phyloP scores from a whole-genome alignment of 2,329 filamentous ascomycete genomes.

The Aspergillus flavus region DNA sequence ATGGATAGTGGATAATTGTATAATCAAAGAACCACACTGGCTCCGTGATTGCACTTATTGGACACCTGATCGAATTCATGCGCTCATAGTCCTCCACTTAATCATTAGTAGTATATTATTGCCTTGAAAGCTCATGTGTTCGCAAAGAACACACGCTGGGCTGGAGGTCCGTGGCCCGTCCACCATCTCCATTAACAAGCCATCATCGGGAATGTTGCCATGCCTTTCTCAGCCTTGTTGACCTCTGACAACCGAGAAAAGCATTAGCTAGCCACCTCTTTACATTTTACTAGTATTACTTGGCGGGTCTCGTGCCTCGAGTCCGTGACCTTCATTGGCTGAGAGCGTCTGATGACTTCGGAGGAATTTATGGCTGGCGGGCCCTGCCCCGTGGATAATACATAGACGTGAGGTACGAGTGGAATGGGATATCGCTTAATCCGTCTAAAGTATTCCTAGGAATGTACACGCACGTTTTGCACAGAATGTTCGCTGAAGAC shows the following conservation, averaged over 20 bases:
- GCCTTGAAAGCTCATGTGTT: not conserved
- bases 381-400: not conserved
- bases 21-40: not conserved
- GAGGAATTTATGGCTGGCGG: not conserved
- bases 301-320: slow-evolving; percentile 8
- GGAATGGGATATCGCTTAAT: not conserved
- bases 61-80: not conserved
- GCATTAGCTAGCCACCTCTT: not conserved
- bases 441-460: not conserved
- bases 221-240: not conserved
- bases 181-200: not conserved
- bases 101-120: not conserved
- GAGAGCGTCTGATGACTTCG: slow-evolving; percentile 10
- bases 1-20: not conserved
- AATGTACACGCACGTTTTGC: not conserved
- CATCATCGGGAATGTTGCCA: slow-evolving; percentile 1
- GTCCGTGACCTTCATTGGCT: slow-evolving; percentile 7
- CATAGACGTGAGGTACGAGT: not conserved
- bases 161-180: not conserved
- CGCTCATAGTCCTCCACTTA: not conserved
- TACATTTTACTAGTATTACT: not conserved
- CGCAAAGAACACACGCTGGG: not conserved
- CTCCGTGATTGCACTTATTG: not conserved
- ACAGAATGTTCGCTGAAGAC: not conserved
- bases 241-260: not conserved